Percentiles rank a stretch among this genome's conserved stretches.
These are phyloP conservation scores for Ganoderma leucocontextum DNA, from an alignment of 1,284 basidiomycete species.

Conservation along the genomic window DNA sequence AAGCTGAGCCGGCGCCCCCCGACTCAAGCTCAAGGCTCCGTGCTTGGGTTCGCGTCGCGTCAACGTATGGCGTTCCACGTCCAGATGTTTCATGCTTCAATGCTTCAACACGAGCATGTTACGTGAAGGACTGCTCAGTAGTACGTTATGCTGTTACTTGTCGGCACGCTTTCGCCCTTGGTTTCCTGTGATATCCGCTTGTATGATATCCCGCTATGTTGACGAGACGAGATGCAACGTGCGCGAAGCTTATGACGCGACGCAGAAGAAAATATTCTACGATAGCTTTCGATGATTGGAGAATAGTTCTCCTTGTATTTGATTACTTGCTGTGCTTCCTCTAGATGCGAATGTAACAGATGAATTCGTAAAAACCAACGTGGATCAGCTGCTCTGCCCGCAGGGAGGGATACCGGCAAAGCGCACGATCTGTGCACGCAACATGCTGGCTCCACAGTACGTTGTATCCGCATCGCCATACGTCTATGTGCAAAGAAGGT, in stretches of 20 bases:
- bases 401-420: background rate
- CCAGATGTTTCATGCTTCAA: background rate
- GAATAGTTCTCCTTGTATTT: background rate
- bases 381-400: constrained; percentile 7
- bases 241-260: background rate
- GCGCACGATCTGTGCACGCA: background rate
- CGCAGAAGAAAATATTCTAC: background rate
- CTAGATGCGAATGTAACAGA: constrained; percentile 8
- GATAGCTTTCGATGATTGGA: background rate
- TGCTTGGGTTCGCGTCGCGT: background rate
- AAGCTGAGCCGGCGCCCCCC: constrained; percentile 9
- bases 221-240: constrained; percentile 10
- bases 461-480: background rate
- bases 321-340: constrained; percentile 4
- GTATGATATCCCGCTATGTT: constrained; percentile 1
- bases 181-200: background rate
- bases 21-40: background rate
- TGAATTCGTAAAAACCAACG: constrained; percentile 3
- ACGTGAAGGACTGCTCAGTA: background rate
- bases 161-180: background rate
- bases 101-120: background rate
- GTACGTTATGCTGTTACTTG: background rate
- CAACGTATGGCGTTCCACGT: background rate
- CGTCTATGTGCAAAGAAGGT: background rate
- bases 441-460: constrained; percentile 5